A percentile compares a stretch with the other conserved stretches of the same genome.
phyloP scores from a whole-genome alignment of 2,329 filamentous ascomycete species.

The Colletotrichum sp. region DNA sequence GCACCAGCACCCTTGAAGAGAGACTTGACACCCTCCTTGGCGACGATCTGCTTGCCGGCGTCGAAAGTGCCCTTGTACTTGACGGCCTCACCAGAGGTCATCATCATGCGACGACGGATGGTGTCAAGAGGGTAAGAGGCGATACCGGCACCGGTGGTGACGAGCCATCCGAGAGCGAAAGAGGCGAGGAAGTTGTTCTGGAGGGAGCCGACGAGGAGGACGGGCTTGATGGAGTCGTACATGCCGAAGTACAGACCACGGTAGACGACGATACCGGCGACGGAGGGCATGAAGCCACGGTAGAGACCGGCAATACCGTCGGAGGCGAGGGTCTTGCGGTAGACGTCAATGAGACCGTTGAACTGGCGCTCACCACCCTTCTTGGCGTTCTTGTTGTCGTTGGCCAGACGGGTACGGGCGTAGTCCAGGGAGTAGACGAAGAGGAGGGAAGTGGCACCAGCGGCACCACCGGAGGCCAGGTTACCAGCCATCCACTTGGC shows the following conservation, averaged over 20 bases:
- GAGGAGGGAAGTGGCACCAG: slow-evolving; percentile 98
- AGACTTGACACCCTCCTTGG: slow-evolving; percentile 96
- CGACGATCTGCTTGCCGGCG: slow-evolving; percentile 94
- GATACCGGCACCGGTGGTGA: slow-evolving; percentile 99
- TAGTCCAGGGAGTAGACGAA: slow-evolving; percentile 99
- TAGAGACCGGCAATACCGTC: slow-evolving; percentile 99
- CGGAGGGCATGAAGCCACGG: slow-evolving; percentile 99
- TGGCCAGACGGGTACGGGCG: slow-evolving; percentile 99
- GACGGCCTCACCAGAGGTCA: slow-evolving; percentile 97
- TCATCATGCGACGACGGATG: slow-evolving; percentile 99
- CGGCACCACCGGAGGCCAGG: slow-evolving; percentile 99
- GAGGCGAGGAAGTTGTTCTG: slow-evolving; percentile 99
- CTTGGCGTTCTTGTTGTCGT: slow-evolving; percentile 99
- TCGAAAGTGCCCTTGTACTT: slow-evolving; percentile 99
- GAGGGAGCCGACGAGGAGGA: slow-evolving; percentile 88
- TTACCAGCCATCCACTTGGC: slow-evolving; percentile 99
- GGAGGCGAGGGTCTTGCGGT: slow-evolving; percentile 99
- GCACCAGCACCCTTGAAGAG: slow-evolving; percentile 99
- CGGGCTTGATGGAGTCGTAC: slow-evolving; percentile 99
- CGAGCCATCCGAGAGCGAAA: slow-evolving; percentile 97
- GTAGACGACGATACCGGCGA: slow-evolving; percentile 99
- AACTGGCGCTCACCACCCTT: slow-evolving; percentile 98
- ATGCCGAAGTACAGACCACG: slow-evolving; percentile 99
- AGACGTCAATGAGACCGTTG: slow-evolving; percentile 99
- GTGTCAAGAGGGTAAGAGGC: slow-evolving; percentile 99